Conservation (phyloP, 495 filamentous ascomycete species). For the Podospora bellae-mahoneyi region DNA sequence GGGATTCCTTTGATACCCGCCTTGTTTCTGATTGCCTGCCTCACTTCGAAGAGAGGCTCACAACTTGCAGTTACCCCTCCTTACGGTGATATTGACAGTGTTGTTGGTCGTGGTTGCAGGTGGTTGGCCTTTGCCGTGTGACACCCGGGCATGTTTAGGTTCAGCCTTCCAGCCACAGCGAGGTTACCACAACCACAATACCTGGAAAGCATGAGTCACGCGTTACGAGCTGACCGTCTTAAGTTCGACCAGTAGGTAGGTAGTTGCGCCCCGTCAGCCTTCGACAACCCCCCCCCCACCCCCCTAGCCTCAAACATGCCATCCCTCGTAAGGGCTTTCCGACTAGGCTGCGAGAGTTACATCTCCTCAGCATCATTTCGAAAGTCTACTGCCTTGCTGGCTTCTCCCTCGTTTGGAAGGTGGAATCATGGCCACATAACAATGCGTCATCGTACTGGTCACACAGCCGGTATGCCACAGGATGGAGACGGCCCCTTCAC, state of each 20-base stretch:
- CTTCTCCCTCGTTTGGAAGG: background rate
- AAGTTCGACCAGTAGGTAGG: background rate
- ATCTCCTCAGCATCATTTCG: conserved; percentile 1
- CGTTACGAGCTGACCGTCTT: background rate
- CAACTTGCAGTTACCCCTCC: too few relatives aligned
- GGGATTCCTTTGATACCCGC: too few relatives aligned
- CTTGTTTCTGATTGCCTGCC: too few relatives aligned
- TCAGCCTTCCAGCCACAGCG: too few relatives aligned
- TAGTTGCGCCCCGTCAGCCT: background rate
- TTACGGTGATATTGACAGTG: too few relatives aligned
- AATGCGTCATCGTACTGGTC: background rate
- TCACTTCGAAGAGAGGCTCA: too few relatives aligned
- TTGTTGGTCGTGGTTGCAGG: too few relatives aligned
- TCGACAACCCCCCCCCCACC: background rate
- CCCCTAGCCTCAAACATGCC: background rate
- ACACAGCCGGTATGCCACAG: background rate
- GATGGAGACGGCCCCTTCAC: background rate
- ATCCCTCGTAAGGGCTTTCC: background rate
- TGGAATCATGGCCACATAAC: background rate
- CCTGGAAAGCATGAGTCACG: background rate
- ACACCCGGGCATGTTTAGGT: too few relatives aligned
- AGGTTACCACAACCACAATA: background rate
- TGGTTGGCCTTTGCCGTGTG: too few relatives aligned
- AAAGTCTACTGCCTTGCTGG: background rate
- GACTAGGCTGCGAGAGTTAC: background rate